These are phyloP conservation scores for Yarrowia osloensis DNA, from an alignment of 805 yeast genomes.

Conservation along the genomic window DNA sequence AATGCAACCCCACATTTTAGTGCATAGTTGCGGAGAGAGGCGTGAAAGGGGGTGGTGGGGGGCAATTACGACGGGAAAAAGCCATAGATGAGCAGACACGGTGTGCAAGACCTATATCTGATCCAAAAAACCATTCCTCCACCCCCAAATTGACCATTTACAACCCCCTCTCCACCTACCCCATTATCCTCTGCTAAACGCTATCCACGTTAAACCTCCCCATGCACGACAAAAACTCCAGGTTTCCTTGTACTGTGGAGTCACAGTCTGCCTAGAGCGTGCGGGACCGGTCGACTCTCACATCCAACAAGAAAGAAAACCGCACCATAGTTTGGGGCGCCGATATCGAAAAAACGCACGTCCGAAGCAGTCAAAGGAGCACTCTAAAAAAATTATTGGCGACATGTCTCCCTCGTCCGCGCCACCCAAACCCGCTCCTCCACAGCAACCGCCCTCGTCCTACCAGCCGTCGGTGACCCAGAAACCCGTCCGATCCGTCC, in stretches of 20 bases:
- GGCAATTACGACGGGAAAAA: too few relatives aligned
- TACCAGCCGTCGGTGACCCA: conserved; percentile 12
- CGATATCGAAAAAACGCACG: not conserved
- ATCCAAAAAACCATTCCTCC: too few relatives aligned
- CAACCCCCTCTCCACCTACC: not conserved
- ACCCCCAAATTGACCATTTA: too few relatives aligned
- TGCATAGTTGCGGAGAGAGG: not conserved
- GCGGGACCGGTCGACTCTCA: not conserved
- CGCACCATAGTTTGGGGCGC: not conserved
- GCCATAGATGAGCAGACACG: too few relatives aligned
- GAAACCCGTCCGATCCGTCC: conserved; percentile 8
- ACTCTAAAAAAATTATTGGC: not conserved
- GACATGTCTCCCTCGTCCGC: not conserved
- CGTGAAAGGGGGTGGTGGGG: not conserved
- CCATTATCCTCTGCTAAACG: not conserved
- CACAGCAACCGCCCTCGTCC: not conserved
- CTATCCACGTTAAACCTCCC: not conserved
- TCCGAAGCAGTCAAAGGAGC: not conserved
- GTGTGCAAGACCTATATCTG: too few relatives aligned
- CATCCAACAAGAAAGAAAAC: not conserved
- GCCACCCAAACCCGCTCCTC: conserved; percentile 1
- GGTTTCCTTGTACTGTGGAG: conserved; percentile 20
- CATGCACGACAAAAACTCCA: conserved; percentile 22
- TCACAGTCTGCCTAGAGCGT: not conserved
- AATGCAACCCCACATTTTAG: conserved; percentile 23